Base-by-base conservation (phyloP, 164 flowering plant species). In the Nymphaea colorata region DNA sequence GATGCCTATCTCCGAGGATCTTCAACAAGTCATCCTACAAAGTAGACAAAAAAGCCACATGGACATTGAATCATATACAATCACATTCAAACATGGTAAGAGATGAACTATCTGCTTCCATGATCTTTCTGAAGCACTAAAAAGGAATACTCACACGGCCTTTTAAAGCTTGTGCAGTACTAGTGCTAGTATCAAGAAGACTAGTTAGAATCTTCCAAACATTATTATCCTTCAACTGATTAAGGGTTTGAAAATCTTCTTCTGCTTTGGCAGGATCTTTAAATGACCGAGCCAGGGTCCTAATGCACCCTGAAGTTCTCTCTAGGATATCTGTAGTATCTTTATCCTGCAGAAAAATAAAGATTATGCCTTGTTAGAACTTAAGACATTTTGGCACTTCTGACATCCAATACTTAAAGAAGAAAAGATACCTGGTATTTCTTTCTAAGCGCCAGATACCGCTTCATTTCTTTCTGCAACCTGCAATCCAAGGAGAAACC, bases 381-480 rank as follows among this genome's bases (percentile, higher is more conserved):
- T n/a, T n/a, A n/a, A 6, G 1, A 61, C 41, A 5, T 61, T 5
- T 61, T 61, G 5, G 6, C 41, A 16, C 6, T 6, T 61, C 63
- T 61, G 63, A 16, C 5, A 16, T 55, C 16, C 10, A 5, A 16
- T 61, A 15, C 15, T 61, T 15, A 2, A 41, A 53, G 57, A 17
- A 63, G 61, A 53, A 5, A 67, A 55, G 79, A 69, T 75, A 94
- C 99, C 99, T 90, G 89, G 73, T 81, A 69, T 75, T 73, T 79
- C 77, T 85, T 88, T 80, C 84, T 85, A 60, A 91, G 82, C 62
- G 99, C 83, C 65, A 94, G 79, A 79, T 90, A 94, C 75, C 75
- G 85, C 84, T 82, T 91, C 98, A 94, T 86, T 80, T 94, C 99
- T 76, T 82, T 96, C 71, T 90, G 99, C 76, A 94, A 85, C 90